Evolutionary conservation across 1,284 basidiomycete species (phyloP), one percentile per base, ranked within the genome.

Genomic region (Ceratobasidium sp.): DNA sequence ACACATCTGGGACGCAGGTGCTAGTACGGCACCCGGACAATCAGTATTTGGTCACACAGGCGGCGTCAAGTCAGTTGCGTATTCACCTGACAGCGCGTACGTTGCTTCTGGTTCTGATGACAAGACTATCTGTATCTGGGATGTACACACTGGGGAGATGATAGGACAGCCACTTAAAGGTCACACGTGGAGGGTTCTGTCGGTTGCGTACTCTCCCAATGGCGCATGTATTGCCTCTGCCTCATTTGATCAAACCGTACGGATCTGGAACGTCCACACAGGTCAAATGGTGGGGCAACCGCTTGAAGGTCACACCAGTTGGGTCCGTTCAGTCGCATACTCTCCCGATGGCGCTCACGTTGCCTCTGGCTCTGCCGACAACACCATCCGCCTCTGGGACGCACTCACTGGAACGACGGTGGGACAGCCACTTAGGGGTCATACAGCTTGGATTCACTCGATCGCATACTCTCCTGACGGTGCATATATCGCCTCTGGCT

Each of bases 41-140:
- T n/a, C n/a, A n/a, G n/a, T n/a, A n/a, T n/a, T n/a, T n/a, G n/a
- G n/a, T n/a, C n/a, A n/a, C n/a, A n/a, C n/a, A n/a, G n/a, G n/a
- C n/a, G n/a, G n/a, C n/a, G n/a, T n/a, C n/a, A n/a, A n/a, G n/a
- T n/a, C n/a, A n/a, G n/a, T n/a, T n/a, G 52, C 23, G 12, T 54
- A 12, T 12, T 54, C 52, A 23, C 23, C 52, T 14, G 52, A 54
- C 12, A 14, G 23, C 3, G 23, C 52, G 14, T 23, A 3, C 52
- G 23, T 54, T 23, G 23, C 14, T 12, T 54, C 52, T 23, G 52
- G 52, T 5, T 54, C 52, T 54, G 52, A 54, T 54, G 52, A 54
- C 52, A n/a, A 52, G 30, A 74, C 74, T 8, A 38, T 75, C 35
- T 8, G 76, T 7, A 44, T 77, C 20, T 77, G 76, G 76, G 44